Conservation (phyloP, 2,329 filamentous ascomycete species). For the Botryotinia convoluta region DNA sequence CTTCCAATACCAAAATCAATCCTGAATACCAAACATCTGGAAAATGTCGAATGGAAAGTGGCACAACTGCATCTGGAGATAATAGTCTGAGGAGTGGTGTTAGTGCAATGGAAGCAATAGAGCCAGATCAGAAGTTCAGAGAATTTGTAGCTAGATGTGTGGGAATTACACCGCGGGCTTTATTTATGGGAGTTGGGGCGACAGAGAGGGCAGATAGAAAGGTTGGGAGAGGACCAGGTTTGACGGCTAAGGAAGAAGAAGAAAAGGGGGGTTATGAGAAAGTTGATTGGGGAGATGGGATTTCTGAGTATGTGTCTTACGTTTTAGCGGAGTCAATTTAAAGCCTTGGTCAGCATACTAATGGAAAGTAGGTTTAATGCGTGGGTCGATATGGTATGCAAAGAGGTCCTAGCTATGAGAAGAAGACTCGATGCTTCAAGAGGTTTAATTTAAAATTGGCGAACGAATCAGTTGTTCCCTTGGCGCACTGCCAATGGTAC, state of each 20-base stretch:
- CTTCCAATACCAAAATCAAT: neutral
- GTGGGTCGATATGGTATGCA: conserved; percentile 17
- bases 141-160: conserved; percentile 12
- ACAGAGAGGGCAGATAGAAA: conserved; percentile 3
- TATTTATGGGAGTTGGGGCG: conserved; percentile 9
- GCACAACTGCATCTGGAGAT: neutral
- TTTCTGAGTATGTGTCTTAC: neutral
- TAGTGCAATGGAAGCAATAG: neutral
- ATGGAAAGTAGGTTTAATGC: neutral
- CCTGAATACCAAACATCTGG: neutral
- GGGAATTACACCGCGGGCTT: neutral
- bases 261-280: neutral
- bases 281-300: conserved; percentile 8
- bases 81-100: neutral
- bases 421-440: conserved; percentile 3
- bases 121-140: conserved; percentile 8
- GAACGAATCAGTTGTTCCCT: neutral
- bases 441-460: neutral
- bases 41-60: neutral
- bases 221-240: neutral
- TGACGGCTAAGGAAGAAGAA: conserved; percentile 3
- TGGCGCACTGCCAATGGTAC: neutral
- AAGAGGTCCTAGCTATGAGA: conserved; percentile 12
- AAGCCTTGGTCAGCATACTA: neutral
- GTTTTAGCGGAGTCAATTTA: neutral